These are phyloP conservation scores for Clohesyomyces aquaticus DNA, from an alignment of 495 filamentous ascomycete species.

Conservation along the genomic window DNA sequence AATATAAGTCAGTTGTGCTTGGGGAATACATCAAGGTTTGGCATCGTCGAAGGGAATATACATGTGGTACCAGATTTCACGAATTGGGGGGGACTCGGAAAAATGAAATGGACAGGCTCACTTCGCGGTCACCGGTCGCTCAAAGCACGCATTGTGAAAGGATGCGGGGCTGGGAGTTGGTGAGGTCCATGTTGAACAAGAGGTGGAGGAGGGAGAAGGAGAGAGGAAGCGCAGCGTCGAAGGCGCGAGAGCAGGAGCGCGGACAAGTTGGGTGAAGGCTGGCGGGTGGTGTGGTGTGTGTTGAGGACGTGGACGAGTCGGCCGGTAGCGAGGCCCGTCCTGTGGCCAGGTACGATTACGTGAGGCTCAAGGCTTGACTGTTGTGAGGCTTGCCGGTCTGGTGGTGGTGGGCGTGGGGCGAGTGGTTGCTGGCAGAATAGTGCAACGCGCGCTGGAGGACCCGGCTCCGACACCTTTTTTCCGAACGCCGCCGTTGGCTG, in stretches of 20 bases:
- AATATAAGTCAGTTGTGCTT: neutral
- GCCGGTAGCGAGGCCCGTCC: neutral
- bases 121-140: conserved; percentile 33
- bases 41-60: no score
- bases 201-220: neutral
- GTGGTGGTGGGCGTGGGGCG: neutral
- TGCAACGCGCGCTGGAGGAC: no score
- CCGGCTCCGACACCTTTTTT: neutral
- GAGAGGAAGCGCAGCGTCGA: conserved; percentile 9
- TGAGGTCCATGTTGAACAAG: conserved; percentile 33
- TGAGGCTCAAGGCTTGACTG: neutral
- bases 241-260: neutral
- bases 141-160: conserved; percentile 32
- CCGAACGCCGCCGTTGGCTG: no score
- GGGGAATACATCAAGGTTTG: neutral
- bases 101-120: conserved; percentile 4
- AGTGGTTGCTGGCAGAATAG: neutral
- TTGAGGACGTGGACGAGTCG: neutral
- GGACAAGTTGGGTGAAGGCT: neutral
- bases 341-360: neutral
- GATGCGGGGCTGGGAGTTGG: conserved; percentile 6
- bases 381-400: neutral
- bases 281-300: neutral
- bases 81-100: neutral
- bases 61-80: neutral